Base-by-base conservation (phyloP, 1,139 yeast genomes). In the Pneumocystis sp. region DNA sequence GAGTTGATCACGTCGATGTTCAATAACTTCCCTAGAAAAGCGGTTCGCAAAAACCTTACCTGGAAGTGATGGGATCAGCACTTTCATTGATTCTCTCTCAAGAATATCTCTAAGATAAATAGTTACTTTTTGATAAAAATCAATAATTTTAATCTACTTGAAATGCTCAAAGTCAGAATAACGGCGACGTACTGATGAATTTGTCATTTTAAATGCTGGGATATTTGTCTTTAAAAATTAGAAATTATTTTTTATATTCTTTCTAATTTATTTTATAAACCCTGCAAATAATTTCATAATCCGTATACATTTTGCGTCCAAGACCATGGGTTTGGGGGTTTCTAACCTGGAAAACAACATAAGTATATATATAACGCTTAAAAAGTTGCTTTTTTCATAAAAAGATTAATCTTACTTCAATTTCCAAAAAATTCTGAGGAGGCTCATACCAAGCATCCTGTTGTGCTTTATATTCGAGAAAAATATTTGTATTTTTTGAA, bases 391-490 rank as follows among this genome's bases (percentile, higher is more conserved):
- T 64, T 31, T 25, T 17, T 29, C 21, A 19, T 25, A 50, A 17
- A 19, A 29, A 34, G n/a, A 10, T 3, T 21, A n/a, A 21, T 42
- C 78, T 67, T 66, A 84, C 96, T 75, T 91, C 97, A 59, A 95
- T 85, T 75, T 93, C 98, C 62, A 93, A 80, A 72, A 90, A 89
- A 76, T 90, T 89, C 75, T 93, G 98, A 0, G 97, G 97, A 70
- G 57, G 57, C 12, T 50, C 57, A 25, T 50, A 50, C 34, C 57
- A 50, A 10, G 57, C 34, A 50, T 50, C n/a, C 25, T 50, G 57
- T 12, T 50, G 57, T 3, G 25, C 34, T 50, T 50, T 50, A 15
- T 31, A 29, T n/a, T 50, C 57, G 6, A 21, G 21, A 50, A 50
- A 50, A 50, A 50, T 3, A 25, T 50, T 34, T 15, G 17, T 3